Percentiles rank a stretch among this genome's conserved stretches.
phyloP scores from a whole-genome alignment of 2,329 filamentous ascomycete genomes.

The Parastagonospora avenae region DNA sequence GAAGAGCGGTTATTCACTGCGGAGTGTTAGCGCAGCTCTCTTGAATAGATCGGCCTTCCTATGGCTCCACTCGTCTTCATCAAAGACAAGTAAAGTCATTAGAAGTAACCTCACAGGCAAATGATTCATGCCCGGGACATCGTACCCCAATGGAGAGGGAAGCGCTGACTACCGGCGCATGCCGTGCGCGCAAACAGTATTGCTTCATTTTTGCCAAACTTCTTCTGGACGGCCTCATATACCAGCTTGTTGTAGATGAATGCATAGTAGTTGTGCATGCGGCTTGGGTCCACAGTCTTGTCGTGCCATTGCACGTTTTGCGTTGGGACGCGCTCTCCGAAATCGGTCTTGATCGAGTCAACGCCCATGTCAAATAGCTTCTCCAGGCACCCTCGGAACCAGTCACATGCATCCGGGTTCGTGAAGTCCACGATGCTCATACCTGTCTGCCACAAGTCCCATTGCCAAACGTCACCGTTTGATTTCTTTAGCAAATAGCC shows the following conservation, averaged over 20 bases:
- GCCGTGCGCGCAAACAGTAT: constrained; percentile 72
- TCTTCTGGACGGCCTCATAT: constrained; percentile 66
- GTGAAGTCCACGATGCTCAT: constrained; percentile 78
- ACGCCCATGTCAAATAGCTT: constrained; percentile 71
- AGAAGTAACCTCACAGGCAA: no score
- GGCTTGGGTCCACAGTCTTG: constrained; percentile 61
- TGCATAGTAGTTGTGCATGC: constrained; percentile 81
- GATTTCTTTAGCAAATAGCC: constrained; percentile 72
- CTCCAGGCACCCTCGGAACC: constrained; percentile 68
- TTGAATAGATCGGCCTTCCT: no score
- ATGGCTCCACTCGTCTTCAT: no score
- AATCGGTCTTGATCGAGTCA: constrained; percentile 77
- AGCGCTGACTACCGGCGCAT: constrained; percentile 70
- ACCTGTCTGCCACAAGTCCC: constrained; percentile 78
- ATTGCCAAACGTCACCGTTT: constrained; percentile 74
- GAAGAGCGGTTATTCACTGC: no score
- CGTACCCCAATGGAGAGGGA: constrained; percentile 64
- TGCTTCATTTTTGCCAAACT: constrained; percentile 58
- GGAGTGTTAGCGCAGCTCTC: no score
- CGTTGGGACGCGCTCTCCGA: constrained; percentile 73
- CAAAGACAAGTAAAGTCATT: no score
- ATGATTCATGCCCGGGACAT: no score
- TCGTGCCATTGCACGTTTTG: constrained; percentile 70
- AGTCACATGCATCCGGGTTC: constrained; percentile 69
- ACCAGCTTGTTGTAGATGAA: constrained; percentile 74